Evolutionary conservation across 371 early-diverging fungal genomes (phyloP), one percentile per base, ranked within the genome.

Genomic region (Vairimorpha ceranae): DNA sequence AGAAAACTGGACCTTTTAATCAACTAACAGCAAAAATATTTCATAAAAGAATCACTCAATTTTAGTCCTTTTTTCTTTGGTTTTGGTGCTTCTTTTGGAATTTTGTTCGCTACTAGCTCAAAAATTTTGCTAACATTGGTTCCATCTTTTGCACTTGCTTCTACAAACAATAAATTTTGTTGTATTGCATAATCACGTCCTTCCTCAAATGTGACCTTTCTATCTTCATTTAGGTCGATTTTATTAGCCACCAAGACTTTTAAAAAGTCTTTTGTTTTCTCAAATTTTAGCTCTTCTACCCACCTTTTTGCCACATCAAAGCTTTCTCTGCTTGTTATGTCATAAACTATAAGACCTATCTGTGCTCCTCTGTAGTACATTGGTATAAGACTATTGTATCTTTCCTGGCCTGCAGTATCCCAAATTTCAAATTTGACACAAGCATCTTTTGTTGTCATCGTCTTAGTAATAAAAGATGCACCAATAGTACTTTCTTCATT

Each of bases 401-500:
- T 73, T 70, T 86, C 86, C 67, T 86, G 86, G 17, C 86, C 86
- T 35, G 86, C 85, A 68, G 95, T 94, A 80, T 95, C 98, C 99
- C 99, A 99, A 78, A 99, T 95, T 84, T 99, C 97, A 38, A 95
- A 94, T 85, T 99, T 97, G 77, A 99, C 92, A 32, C 89, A 91
- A 84, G 92, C 91, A 67, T 88, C 88, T 74, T 94, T 93, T 10
- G 97, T 92, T 80, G 92, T 90, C 79, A 97, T 93, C 80, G 89
- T 90, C 71, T 93, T 87, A 35, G 97, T 96, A 51, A 93, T 95
- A 86, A 97, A 99, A 83, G 97, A 82, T 32, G 97, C 97, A n/a
- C 99, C 99, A 77, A 99, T 96, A 63, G 99, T 99, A 33, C 95
- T 95, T 83, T 96, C 94, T 87, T 98, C 96, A 84, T 94, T 94